A percentile compares a stretch with the other conserved stretches of the same genome.
Evolutionary conservation across 768 basidiomycete genomes (phyloP).

Genomic region (Suillus hirtellus): DNA sequence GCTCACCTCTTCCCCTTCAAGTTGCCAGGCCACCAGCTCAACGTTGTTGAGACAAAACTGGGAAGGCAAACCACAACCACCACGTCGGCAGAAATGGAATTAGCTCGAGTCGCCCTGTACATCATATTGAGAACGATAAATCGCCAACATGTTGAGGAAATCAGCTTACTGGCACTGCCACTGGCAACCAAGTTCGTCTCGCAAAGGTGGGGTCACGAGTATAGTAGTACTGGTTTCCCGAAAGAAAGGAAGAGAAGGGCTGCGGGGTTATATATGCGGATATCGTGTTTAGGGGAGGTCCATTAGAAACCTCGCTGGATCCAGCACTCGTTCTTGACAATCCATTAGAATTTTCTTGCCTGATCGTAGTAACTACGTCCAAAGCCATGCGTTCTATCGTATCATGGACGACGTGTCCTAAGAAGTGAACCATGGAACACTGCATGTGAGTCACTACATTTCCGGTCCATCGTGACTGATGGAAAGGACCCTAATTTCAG

Average conservation of each 20-base stretch:
- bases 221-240: not conserved
- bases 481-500: not conserved
- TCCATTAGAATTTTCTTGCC: not conserved
- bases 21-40: not conserved
- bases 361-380: not conserved
- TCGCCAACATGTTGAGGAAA: not conserved
- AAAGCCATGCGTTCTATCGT: not conserved
- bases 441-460: not conserved
- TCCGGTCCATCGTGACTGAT: not conserved
- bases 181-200: not conserved
- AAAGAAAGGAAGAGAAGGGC: not conserved
- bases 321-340: not conserved
- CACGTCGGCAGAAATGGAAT: not conserved
- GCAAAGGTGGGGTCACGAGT: not conserved
- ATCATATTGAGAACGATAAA: not conserved
- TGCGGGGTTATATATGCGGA: slow-evolving; percentile 3
- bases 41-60: not conserved
- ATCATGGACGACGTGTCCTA: not conserved
- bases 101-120: not conserved
- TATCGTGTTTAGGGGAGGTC: slow-evolving; percentile 5
- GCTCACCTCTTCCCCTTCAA: not conserved
- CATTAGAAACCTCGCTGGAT: not conserved
- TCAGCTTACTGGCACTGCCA: not conserved
- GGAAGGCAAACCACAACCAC: not conserved
- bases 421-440: not conserved